Base-by-base conservation (phyloP, 2,329 filamentous ascomycete genomes). In the Ophiocordyceps camponoti-floridani region DNA sequence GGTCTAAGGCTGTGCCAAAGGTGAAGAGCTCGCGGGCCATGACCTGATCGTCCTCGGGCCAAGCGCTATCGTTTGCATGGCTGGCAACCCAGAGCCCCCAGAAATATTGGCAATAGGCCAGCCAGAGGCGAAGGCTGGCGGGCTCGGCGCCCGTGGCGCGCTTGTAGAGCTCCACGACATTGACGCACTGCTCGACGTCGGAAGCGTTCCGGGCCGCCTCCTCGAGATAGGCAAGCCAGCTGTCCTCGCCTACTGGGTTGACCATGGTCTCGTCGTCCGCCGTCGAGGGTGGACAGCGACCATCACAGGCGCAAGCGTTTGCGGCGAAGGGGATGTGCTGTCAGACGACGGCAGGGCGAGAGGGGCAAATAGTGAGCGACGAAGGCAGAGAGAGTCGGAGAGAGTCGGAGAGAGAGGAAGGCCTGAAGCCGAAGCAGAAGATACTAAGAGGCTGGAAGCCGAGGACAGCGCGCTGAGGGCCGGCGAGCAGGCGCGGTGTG, bases 31-130 rank as follows among this genome's bases (percentile, higher is more conserved):
- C 80, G 52, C 75, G 73, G 43, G 79, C 83, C 47, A 84, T 65
- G 43, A 72, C 62, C 53, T 76, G 75, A 52, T 88, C 83, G 27
- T 87, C 82, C 27, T 77, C 71, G 7, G 77, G 63, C 72, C 76
- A 77, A 40, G 66, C 66, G 46, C 51, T 45, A 18, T 69, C 64
- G 45, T 73, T 68, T 45, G 61, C 70, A 57, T 79, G 75, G 53
- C 75, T 77, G 51, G 75, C 74, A 44, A 70, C 69, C 59, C 84
- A 79, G 11, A 87, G 75, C 18, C 74, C 73, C 69, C 80, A 79
- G 49, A 88, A 77, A 62, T 81, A 89, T 53, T 87, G 78, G 60
- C 80, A 84, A 56, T 88, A 89, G 27, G 77, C 72, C 47, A 79
- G 70, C 84, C 84, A 91, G 38, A 89, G 65, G 49, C 74, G 77